Percentiles rank a stretch among this genome's conserved stretches.
Conservation (phyloP, 2,329 filamentous ascomycete species). For the Cladophialophora psammophila region DNA sequence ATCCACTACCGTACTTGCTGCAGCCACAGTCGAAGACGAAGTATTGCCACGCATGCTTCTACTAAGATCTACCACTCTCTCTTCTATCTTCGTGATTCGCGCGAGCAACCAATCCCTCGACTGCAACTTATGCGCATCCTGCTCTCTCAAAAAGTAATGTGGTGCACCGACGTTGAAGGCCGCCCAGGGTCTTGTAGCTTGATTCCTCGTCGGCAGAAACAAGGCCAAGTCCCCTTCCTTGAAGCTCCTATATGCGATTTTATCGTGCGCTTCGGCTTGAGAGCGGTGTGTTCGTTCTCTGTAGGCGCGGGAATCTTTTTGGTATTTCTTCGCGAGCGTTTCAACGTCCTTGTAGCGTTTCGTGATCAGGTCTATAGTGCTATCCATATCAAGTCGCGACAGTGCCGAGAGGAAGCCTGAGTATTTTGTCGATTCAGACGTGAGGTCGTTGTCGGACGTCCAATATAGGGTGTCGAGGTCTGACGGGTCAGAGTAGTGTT, state of each 20-base stretch:
- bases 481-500: conserved; percentile 64
- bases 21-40: conserved; percentile 51
- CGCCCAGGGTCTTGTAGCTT: conserved; percentile 93
- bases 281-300: conserved; percentile 82
- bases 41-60: conserved; percentile 64
- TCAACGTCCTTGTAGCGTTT: conserved; percentile 94
- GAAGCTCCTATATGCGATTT: conserved; percentile 94
- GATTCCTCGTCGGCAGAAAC: conserved; percentile 92
- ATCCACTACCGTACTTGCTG: conserved; percentile 51
- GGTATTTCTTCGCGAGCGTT: conserved; percentile 89
- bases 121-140: conserved; percentile 83
- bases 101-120: conserved; percentile 96
- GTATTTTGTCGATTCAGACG: conserved; percentile 76
- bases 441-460: conserved; percentile 73
- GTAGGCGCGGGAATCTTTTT: conserved; percentile 85
- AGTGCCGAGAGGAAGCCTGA: conserved; percentile 75
- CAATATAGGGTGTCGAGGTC: conserved; percentile 82
- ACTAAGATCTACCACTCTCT: conserved; percentile 90
- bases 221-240: conserved; percentile 95
- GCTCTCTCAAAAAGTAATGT: conserved; percentile 94
- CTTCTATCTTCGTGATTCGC: conserved; percentile 87
- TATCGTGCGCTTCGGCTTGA: conserved; percentile 88
- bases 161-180: conserved; percentile 98
- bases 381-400: conserved; percentile 80
- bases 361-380: conserved; percentile 82